phyloP scores from a whole-genome alignment of 2,329 filamentous ascomycete species.

The Blastomyces percursus region DNA sequence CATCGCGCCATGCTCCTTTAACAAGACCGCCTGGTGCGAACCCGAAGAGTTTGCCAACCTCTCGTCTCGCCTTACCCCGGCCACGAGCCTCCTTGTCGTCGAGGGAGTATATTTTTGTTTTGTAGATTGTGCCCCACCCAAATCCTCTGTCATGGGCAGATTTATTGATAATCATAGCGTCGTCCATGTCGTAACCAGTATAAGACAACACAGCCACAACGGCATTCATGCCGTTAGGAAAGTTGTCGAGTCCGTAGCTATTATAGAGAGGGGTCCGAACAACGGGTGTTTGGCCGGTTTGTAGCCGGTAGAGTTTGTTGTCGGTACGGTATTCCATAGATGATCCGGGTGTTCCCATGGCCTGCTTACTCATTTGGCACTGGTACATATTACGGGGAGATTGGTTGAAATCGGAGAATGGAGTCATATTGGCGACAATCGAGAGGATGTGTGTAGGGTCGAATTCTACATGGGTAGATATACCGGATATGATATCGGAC shows the following conservation, averaged over 20 bases:
- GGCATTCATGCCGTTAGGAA: slow-evolving; percentile 90
- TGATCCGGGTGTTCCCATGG: slow-evolving; percentile 91
- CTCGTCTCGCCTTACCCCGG: slow-evolving; percentile 53
- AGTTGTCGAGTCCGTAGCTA: slow-evolving; percentile 93
- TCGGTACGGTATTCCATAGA: slow-evolving; percentile 79
- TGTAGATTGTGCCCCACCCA: slow-evolving; percentile 92
- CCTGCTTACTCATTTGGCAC: slow-evolving; percentile 99
- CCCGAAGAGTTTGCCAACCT: slow-evolving; percentile 73
- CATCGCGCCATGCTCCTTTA: slow-evolving; percentile 57
- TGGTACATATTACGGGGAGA: slow-evolving; percentile 99
- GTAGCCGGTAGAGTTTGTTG: slow-evolving; percentile 91
- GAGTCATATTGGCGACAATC: slow-evolving; percentile 96
- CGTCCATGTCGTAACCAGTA: slow-evolving; percentile 99
- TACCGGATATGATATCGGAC: slow-evolving; percentile 72
- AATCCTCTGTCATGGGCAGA: slow-evolving; percentile 93
- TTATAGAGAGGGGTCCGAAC: slow-evolving; percentile 89
- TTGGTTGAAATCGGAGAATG: slow-evolving; percentile 98
- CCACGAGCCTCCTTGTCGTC: slow-evolving; percentile 62
- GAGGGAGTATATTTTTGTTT: slow-evolving; percentile 83
- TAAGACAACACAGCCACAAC: slow-evolving; percentile 97
- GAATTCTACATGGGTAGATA: slow-evolving; percentile 87
- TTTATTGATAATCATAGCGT: slow-evolving; percentile 99
- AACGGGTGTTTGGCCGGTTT: slow-evolving; percentile 91
- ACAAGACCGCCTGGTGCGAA: slow-evolving; percentile 71
- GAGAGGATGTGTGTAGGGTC: slow-evolving; percentile 94